Evolutionary conservation across 2,329 filamentous ascomycete genomes (phyloP).

Genomic region (Zymoseptoria crescenta): DNA sequence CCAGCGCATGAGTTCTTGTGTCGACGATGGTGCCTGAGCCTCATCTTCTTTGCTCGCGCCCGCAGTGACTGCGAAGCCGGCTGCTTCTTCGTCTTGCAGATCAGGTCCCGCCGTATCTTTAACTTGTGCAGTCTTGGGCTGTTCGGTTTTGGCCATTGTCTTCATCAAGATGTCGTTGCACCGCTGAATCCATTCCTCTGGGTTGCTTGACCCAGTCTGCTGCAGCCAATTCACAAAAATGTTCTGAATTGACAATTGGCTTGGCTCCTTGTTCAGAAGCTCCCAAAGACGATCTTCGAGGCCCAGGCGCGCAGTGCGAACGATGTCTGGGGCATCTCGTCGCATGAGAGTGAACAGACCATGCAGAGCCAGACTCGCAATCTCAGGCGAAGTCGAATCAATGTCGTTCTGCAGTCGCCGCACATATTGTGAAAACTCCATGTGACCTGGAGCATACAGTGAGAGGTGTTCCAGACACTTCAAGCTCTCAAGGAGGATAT

Average conservation of each 20-base stretch:
- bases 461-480: slow-evolving; percentile 85
- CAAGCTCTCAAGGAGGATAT: slow-evolving; percentile 68
- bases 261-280: slow-evolving; percentile 67
- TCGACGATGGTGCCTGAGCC: slow-evolving; percentile 32
- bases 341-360: slow-evolving; percentile 95
- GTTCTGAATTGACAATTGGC: slow-evolving; percentile 72
- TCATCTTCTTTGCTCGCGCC: slow-evolving; percentile 45
- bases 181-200: slow-evolving; percentile 75
- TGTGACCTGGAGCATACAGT: slow-evolving; percentile 79
- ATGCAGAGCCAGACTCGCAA: slow-evolving; percentile 77
- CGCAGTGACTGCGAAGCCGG: slow-evolving; percentile 77
- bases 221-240: slow-evolving; percentile 90
- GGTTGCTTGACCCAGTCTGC: slow-evolving; percentile 75
- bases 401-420: slow-evolving; percentile 71
- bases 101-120: slow-evolving; percentile 57
- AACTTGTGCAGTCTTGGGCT: slow-evolving; percentile 37
- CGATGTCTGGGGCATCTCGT: slow-evolving; percentile 73
- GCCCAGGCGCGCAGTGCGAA: slow-evolving; percentile 64
- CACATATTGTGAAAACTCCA: slow-evolving; percentile 79
- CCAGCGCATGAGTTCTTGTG: slow-evolving; percentile 88
- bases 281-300: slow-evolving; percentile 92
- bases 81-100: slow-evolving; percentile 90
- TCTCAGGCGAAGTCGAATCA: slow-evolving; percentile 57
- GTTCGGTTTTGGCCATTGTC: slow-evolving; percentile 60
- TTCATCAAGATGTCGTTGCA: slow-evolving; percentile 86